Evolutionary conservation across 129 eudicot species (phyloP), one percentile per base, ranked within the genome.

Genomic region (Ambrosia artemisiifolia): DNA sequence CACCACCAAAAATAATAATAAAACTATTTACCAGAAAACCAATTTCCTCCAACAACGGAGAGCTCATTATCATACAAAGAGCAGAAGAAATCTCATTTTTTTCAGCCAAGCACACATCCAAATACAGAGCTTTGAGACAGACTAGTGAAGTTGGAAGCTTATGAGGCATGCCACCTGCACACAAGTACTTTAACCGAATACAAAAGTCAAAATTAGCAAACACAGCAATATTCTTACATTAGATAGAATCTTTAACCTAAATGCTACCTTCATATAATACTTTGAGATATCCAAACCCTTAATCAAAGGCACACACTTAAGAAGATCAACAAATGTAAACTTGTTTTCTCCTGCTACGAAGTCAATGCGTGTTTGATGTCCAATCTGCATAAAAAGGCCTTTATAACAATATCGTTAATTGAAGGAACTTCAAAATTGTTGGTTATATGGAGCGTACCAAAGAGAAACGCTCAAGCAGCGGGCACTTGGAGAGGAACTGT

Each of bases 401-500:
- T 36, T 11, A 48, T 11, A 6, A 14, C 7, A 33, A 1, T 13
- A 35, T 2, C 30, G 1, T 35, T 6, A 5, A 63, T 17, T 17
- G 50, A 32, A 7, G 17, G 34, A 64, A 12, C 51, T 64, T 40
- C 50, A 18, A 36, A 64, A n/a, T 17, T 16, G n/a, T 64, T 40
- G 53, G n/a, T 64, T 36, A 8, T 38, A 38, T 64, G 34, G 20
- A 64, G 1, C 75, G 63, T 38, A 64, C 49, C 66, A 78, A 62
- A 18, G 14, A 17, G 50, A 72, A 2, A 14, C 18, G 1, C 48
- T 65, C 40, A 42, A 78, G 77, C 24, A 62, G 30, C 10, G 72
- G 77, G 66, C 76, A 78, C 35, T 48, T 70, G 48, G 72, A 70
- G 18, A 78, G 73, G 13, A 77, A 78, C 38, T 11, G 43, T 11